Percentiles rank a stretch among this genome's conserved stretches.
Conservation (phyloP, 2,329 filamentous ascomycete genomes). For the Teratosphaeria viscida region DNA sequence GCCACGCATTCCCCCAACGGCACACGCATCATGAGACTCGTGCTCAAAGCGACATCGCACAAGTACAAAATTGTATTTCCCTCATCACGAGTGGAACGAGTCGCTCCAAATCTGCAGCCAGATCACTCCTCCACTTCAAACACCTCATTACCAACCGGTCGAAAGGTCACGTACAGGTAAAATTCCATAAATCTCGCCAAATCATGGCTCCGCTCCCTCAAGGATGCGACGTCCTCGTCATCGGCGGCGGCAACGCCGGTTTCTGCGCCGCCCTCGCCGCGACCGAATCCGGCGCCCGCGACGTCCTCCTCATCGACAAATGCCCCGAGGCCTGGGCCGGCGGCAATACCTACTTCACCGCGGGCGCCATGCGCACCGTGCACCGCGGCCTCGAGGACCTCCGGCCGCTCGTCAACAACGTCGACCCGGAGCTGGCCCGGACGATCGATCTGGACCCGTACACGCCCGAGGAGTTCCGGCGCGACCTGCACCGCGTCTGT, state of each 20-base stretch:
- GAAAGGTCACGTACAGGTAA: background rate
- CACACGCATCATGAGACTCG: background rate
- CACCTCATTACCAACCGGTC: no score
- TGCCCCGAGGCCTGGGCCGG: conserved; percentile 49
- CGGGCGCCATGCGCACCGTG: conserved; percentile 50
- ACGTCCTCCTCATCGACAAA: conserved; percentile 50
- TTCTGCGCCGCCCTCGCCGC: conserved; percentile 38
- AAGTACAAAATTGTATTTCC: background rate
- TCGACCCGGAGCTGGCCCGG: conserved; percentile 33
- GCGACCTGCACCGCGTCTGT: conserved; percentile 49
- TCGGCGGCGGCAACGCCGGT: conserved; percentile 56
- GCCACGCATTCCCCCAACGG: background rate
- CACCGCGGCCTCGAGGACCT: conserved; percentile 48
- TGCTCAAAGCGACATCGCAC: background rate
- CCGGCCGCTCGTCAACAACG: conserved; percentile 52
- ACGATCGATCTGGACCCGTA: conserved; percentile 52
- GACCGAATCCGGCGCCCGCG: conserved; percentile 27
- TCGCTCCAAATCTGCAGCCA: no score
- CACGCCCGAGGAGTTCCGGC: conserved; percentile 41
- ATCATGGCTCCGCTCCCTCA: background rate
- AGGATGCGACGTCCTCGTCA: conserved; percentile 38
- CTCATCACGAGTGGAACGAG: no score
- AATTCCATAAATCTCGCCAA: background rate
- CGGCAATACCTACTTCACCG: conserved; percentile 56
- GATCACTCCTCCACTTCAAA: no score